Percentiles rank a stretch among this genome's conserved stretches.
Evolutionary conservation across 2,329 filamentous ascomycete genomes (phyloP).

Genomic region (Aureobasidium uvarum): DNA sequence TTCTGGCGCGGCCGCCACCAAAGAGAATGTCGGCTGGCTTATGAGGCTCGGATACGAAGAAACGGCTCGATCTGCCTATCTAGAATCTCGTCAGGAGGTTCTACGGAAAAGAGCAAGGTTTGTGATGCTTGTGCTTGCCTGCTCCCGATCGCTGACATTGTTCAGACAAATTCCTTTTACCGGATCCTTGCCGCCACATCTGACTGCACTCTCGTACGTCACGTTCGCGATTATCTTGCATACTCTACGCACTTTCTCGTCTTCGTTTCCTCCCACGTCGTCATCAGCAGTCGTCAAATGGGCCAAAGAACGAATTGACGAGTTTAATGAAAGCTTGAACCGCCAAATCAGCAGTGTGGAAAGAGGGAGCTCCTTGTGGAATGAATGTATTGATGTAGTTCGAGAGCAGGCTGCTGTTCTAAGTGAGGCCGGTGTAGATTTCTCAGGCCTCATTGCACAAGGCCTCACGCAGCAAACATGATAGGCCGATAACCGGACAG

Average conservation of each 20-base stretch:
- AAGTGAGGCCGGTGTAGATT: slow-evolving; percentile 84
- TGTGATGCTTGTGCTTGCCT: slow-evolving; percentile 31
- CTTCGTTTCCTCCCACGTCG: slow-evolving; percentile 70
- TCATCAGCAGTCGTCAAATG: slow-evolving; percentile 96
- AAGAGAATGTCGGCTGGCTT: slow-evolving; percentile 79
- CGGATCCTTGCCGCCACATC: slow-evolving; percentile 86
- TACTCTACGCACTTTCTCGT: slow-evolving; percentile 59
- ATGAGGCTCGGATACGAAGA: slow-evolving; percentile 87
- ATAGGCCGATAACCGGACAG: background rate
- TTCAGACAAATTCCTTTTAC: slow-evolving; percentile 88
- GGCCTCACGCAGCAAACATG: slow-evolving; percentile 37
- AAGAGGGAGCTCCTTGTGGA: slow-evolving; percentile 71
- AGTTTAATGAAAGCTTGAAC: slow-evolving; percentile 78
- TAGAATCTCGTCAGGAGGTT: slow-evolving; percentile 72
- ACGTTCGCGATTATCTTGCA: slow-evolving; percentile 95
- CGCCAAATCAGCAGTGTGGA: slow-evolving; percentile 87
- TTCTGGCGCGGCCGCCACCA: slow-evolving; percentile 72
- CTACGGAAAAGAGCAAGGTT: slow-evolving; percentile 83
- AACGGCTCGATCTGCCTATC: slow-evolving; percentile 79
- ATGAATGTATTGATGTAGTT: slow-evolving; percentile 77
- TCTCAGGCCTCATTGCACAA: slow-evolving; percentile 73
- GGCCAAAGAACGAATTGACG: slow-evolving; percentile 94
- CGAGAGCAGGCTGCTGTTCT: slow-evolving; percentile 77
- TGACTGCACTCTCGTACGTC: slow-evolving; percentile 91
- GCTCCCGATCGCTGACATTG: slow-evolving; percentile 9